Percentiles rank a stretch among this genome's conserved stretches.
Conservation (phyloP, 345 rosid species). For the Lepidium didymum region DNA sequence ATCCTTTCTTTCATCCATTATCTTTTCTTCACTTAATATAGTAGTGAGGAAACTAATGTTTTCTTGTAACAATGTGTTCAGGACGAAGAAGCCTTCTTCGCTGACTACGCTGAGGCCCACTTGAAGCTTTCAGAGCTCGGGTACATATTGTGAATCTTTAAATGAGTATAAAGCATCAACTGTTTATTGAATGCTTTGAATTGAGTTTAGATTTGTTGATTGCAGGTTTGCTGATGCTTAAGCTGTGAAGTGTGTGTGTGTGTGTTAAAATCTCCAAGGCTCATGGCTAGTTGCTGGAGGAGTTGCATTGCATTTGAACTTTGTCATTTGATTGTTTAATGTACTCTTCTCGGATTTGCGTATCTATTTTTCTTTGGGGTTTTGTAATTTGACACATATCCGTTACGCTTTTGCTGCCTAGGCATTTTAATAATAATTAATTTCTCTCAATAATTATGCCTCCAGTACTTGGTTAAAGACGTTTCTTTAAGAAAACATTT, state of each 20-base stretch:
- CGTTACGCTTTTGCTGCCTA: conserved; percentile 6
- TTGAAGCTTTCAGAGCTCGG: conserved; percentile 94
- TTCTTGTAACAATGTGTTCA: conserved; percentile 21
- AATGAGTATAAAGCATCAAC: background rate
- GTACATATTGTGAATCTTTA: conserved; percentile 29
- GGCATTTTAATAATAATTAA: conserved; percentile 17
- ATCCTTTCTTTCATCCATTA: background rate
- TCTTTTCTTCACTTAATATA: background rate
- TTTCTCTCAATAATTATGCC: background rate
- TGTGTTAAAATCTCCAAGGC: background rate
- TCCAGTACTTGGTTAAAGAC: background rate
- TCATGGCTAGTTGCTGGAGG: background rate
- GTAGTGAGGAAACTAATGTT: background rate
- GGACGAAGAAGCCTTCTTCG: conserved; percentile 95
- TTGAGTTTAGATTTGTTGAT: background rate
- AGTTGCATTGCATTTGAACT: conserved; percentile 11
- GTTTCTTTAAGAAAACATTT: background rate
- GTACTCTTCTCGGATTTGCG: conserved; percentile 14
- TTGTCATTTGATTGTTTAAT: conserved; percentile 22
- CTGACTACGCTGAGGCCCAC: conserved; percentile 74
- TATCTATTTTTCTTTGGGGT: background rate
- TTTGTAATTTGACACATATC: background rate
- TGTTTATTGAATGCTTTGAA: background rate
- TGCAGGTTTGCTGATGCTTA: conserved; percentile 29
- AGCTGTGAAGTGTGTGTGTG: background rate